These are phyloP conservation scores for Magnusiomyces fungicola DNA, from an alignment of 1,139 yeast genomes.

Conservation along the genomic window DNA sequence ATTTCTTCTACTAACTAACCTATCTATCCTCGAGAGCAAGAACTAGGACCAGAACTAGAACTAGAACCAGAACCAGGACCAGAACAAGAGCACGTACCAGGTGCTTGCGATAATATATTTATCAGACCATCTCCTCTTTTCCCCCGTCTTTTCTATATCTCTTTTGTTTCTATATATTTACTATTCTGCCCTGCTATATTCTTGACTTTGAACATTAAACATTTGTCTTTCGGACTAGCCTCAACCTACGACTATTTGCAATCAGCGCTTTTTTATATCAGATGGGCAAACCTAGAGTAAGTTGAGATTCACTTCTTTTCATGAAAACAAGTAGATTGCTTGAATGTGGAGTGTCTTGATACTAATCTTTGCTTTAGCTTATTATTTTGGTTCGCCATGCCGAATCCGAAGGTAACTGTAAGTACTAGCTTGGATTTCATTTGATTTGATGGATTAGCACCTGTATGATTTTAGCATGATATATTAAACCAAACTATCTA, in stretches of 20 bases:
- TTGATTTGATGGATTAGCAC: not conserved
- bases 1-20: no score
- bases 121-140: not conserved
- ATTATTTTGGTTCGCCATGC: conserved; percentile 83
- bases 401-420: conserved; percentile 76
- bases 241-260: no score
- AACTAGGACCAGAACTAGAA: no score
- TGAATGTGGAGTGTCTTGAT: not conserved
- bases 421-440: conserved; percentile 12
- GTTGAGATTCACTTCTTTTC: conserved; percentile 28
- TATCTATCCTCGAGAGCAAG: no score
- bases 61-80: no score
- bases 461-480: not conserved
- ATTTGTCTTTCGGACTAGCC: not conserved
- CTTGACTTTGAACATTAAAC: not conserved
- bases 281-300: conserved; percentile 54
- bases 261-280: not conserved
- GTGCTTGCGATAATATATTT: not conserved
- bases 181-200: not conserved
- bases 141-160: not conserved
- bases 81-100: not conserved
- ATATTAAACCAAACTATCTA: not conserved
- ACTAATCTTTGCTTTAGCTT: conserved; percentile 35
- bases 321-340: not conserved
- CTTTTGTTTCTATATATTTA: no score